These are phyloP conservation scores for Suillus alpinus DNA, from an alignment of 768 basidiomycete species.

Conservation along the genomic window DNA sequence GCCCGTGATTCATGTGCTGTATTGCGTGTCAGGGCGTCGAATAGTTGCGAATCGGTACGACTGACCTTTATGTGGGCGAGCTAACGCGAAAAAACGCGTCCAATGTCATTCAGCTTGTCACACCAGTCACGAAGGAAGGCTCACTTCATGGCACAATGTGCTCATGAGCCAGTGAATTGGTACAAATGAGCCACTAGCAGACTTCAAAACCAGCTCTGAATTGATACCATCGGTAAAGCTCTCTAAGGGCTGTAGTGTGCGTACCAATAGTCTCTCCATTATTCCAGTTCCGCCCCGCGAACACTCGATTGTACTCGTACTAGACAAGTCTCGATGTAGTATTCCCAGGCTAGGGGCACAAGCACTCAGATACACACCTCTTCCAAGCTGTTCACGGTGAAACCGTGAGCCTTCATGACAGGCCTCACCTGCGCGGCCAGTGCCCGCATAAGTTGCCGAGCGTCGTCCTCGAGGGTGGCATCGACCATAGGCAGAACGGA, in stretches of 20 bases:
- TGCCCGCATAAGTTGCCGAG: slow-evolving; percentile 70
- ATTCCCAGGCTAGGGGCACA: neutral
- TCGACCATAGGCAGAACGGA: slow-evolving; percentile 47
- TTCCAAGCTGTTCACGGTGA: slow-evolving; percentile 75
- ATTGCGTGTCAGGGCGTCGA: neutral
- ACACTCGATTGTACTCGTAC: slow-evolving; percentile 79
- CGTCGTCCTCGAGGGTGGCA: slow-evolving; percentile 52
- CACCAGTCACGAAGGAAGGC: slow-evolving; percentile 12
- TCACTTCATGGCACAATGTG: slow-evolving; percentile 81
- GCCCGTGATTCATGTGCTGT: slow-evolving; percentile 80
- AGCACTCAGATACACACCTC: slow-evolving; percentile 49
- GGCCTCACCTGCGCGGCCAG: slow-evolving; percentile 83
- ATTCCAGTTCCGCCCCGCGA: slow-evolving; percentile 85
- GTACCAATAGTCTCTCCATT: slow-evolving; percentile 75
- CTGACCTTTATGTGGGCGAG: slow-evolving; percentile 79
- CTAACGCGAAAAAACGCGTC: slow-evolving; percentile 35
- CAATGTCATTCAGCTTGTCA: slow-evolving; percentile 3
- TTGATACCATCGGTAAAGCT: neutral
- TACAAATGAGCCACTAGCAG: slow-evolving; percentile 56
- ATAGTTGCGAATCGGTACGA: neutral
- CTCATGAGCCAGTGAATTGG: slow-evolving; percentile 70
- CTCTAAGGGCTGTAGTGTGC: slow-evolving; percentile 4
- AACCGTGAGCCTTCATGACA: slow-evolving; percentile 78
- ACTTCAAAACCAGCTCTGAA: slow-evolving; percentile 74
- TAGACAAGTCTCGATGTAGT: slow-evolving; percentile 23